Conservation (phyloP, 257 asterid genomes). For the Salvia splendens region DNA sequence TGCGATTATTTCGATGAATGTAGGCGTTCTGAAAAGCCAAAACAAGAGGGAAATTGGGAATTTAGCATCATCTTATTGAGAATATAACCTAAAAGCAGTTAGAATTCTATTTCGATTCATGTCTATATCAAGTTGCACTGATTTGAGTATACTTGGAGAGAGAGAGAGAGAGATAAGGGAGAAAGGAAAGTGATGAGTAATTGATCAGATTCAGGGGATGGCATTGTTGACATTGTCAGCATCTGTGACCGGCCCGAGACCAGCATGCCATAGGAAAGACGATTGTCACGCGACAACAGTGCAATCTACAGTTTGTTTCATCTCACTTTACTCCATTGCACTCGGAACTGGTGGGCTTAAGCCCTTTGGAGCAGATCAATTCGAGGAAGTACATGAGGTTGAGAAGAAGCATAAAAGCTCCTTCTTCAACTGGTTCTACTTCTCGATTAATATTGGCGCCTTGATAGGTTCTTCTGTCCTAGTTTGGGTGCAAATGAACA, state of each 20-base stretch:
- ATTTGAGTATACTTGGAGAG: too few species aligned
- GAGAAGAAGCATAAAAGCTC: slow-evolving; percentile 45
- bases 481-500: slow-evolving; percentile 33
- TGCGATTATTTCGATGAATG: not conserved
- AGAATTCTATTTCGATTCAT: not conserved
- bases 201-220: slow-evolving; percentile 32
- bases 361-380: slow-evolving; percentile 44
- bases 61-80: too few species aligned
- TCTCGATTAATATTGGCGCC: slow-evolving; percentile 46
- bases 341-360: slow-evolving; percentile 77
- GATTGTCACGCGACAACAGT: slow-evolving; percentile 47
- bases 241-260: slow-evolving; percentile 34
- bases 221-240: slow-evolving; percentile 37
- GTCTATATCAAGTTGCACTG: too few species aligned
- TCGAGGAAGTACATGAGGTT: slow-evolving; percentile 33
- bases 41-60: too few species aligned
- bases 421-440: too few species aligned
- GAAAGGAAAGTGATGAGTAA: slow-evolving; percentile 6
- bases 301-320: slow-evolving; percentile 48
- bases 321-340: slow-evolving; percentile 67
- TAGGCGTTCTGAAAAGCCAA: not conserved
- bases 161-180: too few species aligned
- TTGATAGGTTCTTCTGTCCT: slow-evolving; percentile 34
- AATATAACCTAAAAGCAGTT: not conserved
- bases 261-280: slow-evolving; percentile 40